Evolutionary conservation across 2,329 filamentous ascomycete species (phyloP).

Genomic region (Stagonosporopsis tanaceti): DNA sequence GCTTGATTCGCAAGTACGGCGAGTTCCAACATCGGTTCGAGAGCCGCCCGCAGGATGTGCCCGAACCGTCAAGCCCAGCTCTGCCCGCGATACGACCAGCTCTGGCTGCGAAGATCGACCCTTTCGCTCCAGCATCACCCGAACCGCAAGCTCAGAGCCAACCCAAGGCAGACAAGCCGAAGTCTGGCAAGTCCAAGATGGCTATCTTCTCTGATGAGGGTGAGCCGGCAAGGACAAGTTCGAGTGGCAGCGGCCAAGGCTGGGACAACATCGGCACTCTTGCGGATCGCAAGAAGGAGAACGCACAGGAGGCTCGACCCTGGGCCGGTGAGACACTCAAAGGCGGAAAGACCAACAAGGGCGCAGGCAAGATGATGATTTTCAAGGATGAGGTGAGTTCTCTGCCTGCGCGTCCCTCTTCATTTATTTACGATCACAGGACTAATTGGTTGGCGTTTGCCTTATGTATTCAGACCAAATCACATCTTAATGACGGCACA

Average conservation of each 20-base stretch:
- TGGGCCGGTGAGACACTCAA: slow-evolving; percentile 94
- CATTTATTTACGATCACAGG: slow-evolving; percentile 64
- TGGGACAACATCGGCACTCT: slow-evolving; percentile 94
- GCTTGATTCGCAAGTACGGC: slow-evolving; percentile 85
- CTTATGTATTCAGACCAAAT: slow-evolving; percentile 61
- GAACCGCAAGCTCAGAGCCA: slow-evolving; percentile 60
- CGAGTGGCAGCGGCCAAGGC: slow-evolving; percentile 70
- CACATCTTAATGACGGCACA: slow-evolving; percentile 45
- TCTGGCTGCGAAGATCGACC: slow-evolving; percentile 84
- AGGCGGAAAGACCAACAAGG: slow-evolving; percentile 81
- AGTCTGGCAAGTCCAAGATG: slow-evolving; percentile 80
- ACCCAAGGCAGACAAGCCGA: slow-evolving; percentile 57
- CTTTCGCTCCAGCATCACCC: slow-evolving; percentile 65
- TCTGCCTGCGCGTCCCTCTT: slow-evolving; percentile 46
- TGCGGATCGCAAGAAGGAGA: slow-evolving; percentile 92
- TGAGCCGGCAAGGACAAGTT: slow-evolving; percentile 60
- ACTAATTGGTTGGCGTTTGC: slow-evolving; percentile 77
- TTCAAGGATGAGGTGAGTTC: slow-evolving; percentile 95
- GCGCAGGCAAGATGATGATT: slow-evolving; percentile 81
- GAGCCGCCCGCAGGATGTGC: slow-evolving; percentile 66
- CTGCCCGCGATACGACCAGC: slow-evolving; percentile 83
- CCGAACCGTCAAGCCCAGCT: slow-evolving; percentile 83
- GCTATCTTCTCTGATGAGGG: slow-evolving; percentile 87
- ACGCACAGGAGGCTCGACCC: slow-evolving; percentile 81
- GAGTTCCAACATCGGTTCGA: slow-evolving; percentile 86